Evolutionary conservation across 148 eudicot species (phyloP).

Genomic region (Spergularia bocconei): DNA sequence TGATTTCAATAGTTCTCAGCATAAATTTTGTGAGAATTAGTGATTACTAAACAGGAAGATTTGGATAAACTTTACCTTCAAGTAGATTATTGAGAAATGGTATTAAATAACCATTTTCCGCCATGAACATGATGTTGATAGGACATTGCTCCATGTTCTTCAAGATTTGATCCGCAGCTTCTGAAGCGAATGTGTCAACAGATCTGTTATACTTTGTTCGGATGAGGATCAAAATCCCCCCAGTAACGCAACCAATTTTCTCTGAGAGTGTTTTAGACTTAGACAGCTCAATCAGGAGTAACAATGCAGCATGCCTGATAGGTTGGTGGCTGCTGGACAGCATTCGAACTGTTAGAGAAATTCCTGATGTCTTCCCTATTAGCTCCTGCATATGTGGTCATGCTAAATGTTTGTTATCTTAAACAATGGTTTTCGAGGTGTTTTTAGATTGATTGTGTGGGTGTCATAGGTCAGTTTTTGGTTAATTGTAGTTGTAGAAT

Average conservation of each 20-base stretch:
- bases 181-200: constrained; percentile 53
- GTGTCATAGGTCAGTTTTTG: no score
- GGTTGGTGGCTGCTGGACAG: constrained; percentile 60
- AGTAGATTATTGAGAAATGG: constrained; percentile 76
- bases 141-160: constrained; percentile 70
- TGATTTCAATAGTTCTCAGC: neutral
- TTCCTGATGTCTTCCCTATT: constrained; percentile 66
- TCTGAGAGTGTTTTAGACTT: constrained; percentile 64
- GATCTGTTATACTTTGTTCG: constrained; percentile 92
- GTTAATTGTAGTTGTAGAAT: no score
- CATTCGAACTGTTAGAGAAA: constrained; percentile 52
- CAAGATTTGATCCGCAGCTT: constrained; percentile 72
- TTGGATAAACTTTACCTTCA: constrained; percentile 46
- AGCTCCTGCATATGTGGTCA: constrained; percentile 45
- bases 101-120: constrained; percentile 79
- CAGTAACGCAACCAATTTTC: constrained; percentile 81
- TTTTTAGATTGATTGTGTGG: no score
- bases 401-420: no score
- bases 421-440: no score
- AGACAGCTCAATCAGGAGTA: constrained; percentile 87
- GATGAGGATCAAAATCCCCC: constrained; percentile 81
- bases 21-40: neutral
- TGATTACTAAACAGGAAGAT: neutral
- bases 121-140: constrained; percentile 84
- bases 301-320: constrained; percentile 15